A percentile compares a stretch with the other conserved stretches of the same genome.
phyloP scores from a whole-genome alignment of 164 flowering plant species.

The Akebia trifoliata region DNA sequence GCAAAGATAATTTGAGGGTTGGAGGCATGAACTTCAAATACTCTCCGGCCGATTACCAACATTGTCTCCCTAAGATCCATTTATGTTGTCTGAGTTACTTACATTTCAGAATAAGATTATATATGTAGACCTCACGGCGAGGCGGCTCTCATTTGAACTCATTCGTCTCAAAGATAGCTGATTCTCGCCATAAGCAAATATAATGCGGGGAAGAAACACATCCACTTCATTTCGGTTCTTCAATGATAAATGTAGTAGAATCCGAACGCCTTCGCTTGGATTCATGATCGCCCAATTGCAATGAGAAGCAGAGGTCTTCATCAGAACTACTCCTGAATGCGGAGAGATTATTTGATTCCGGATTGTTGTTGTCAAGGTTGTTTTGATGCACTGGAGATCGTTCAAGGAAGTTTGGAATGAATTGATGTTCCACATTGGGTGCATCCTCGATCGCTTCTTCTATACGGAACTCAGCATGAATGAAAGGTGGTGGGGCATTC shows the following conservation, averaged over 20 bases:
- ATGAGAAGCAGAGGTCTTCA: conserved; percentile 56
- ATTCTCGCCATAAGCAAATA: too few species aligned
- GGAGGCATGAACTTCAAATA: too few species aligned
- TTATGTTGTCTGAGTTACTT: too few species aligned
- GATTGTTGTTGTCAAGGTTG: conserved; percentile 22
- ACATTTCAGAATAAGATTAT: too few species aligned
- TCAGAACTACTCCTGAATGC: conserved; percentile 47
- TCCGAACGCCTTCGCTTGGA: conserved; percentile 51
- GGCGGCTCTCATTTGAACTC: too few species aligned
- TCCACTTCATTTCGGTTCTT: conserved; percentile 34
- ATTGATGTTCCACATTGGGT: conserved; percentile 70
- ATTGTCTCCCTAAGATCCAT: too few species aligned
- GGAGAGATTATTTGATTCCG: conserved; percentile 41
- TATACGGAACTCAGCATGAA: conserved; percentile 32
- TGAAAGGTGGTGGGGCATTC: conserved; percentile 30
- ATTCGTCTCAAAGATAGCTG: too few species aligned
- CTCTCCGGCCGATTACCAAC: too few species aligned
- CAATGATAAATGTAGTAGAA: conserved; percentile 20
- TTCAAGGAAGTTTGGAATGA: conserved; percentile 51
- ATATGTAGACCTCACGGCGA: too few species aligned
- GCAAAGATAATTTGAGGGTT: too few species aligned
- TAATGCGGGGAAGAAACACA: too few species aligned
- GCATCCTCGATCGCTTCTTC: conserved; percentile 45
- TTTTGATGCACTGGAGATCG: conserved; percentile 37
- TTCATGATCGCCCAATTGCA: conserved; percentile 80